phyloP scores from a whole-genome alignment of 2,329 filamentous ascomycete species.

The Lizonia empirigonia region DNA sequence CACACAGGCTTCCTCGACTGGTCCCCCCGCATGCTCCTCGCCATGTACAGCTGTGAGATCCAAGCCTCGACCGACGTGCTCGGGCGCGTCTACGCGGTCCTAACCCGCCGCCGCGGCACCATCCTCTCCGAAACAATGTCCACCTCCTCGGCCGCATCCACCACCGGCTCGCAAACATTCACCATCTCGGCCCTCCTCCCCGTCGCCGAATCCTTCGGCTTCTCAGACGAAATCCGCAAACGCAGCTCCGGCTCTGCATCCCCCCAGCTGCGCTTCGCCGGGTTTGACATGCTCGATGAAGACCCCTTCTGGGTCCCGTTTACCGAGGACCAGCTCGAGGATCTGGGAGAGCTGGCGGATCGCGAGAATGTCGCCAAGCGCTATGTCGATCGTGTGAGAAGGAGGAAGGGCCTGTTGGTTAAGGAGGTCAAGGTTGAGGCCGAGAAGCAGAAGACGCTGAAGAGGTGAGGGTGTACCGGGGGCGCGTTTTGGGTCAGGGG shows the following conservation, averaged over 20 bases:
- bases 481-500: constrained; percentile 12
- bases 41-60: constrained; percentile 98
- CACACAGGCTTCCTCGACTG: constrained; percentile 89
- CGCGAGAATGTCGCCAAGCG: constrained; percentile 93
- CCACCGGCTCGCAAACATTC: constrained; percentile 91
- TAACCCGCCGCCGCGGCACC: constrained; percentile 88
- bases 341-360: constrained; percentile 91
- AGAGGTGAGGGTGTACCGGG: constrained; percentile 53
- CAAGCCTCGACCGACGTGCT: constrained; percentile 95
- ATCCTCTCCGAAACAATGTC: constrained; percentile 91
- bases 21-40: constrained; percentile 91
- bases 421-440: constrained; percentile 76
- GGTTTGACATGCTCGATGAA: constrained; percentile 90
- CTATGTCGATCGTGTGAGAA: constrained; percentile 90
- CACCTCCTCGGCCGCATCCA: constrained; percentile 94
- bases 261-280: constrained; percentile 90
- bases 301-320: constrained; percentile 98
- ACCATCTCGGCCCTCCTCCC: constrained; percentile 87
- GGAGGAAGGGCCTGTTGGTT: constrained; percentile 85
- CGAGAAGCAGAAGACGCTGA: constrained; percentile 85
- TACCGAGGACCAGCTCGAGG: constrained; percentile 95
- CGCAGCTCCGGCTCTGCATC: constrained; percentile 87
- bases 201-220: constrained; percentile 94
- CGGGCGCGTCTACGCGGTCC: constrained; percentile 93
- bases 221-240: constrained; percentile 95